A percentile compares a stretch with the other conserved stretches of the same genome.
Conservation (phyloP, 202 grass and related monocot genomes). For the Carex sylvatica region DNA sequence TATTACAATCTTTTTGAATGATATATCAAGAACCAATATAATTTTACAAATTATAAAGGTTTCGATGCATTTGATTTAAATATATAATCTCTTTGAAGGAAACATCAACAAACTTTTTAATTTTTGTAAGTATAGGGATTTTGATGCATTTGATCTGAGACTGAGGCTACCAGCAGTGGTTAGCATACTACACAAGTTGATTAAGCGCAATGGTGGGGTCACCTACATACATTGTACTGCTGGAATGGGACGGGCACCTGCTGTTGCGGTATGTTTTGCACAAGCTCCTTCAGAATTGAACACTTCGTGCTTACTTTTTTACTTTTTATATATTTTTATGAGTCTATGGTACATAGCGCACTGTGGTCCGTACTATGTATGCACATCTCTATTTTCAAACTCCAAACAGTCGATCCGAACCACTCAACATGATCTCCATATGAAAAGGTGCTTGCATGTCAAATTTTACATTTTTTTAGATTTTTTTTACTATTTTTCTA, state of each 20-base stretch:
- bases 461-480: no score
- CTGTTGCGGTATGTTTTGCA: slow-evolving; percentile 59
- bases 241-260: slow-evolving; percentile 96
- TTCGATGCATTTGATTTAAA: slow-evolving; percentile 94
- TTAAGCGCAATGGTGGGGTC: slow-evolving; percentile 68
- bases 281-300: slow-evolving; percentile 12
- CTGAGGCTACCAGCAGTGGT: slow-evolving; percentile 92
- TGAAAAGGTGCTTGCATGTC: no score
- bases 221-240: slow-evolving; percentile 98
- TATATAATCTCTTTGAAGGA: background rate
- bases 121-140: slow-evolving; percentile 57
- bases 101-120: background rate
- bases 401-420: no score
- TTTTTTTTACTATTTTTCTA: no score
- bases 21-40: background rate
- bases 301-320: slow-evolving; percentile 18
- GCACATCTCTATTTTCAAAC: no score
- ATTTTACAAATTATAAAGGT: slow-evolving; percentile 38
- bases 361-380: no score
- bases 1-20: background rate
- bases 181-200: slow-evolving; percentile 85
- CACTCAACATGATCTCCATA: no score
- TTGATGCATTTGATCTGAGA: slow-evolving; percentile 99
- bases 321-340: background rate
- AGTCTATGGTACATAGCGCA: no score